Evolutionary conservation across 1,284 basidiomycete species (phyloP).

Genomic region (Austropuccinia psidii): DNA sequence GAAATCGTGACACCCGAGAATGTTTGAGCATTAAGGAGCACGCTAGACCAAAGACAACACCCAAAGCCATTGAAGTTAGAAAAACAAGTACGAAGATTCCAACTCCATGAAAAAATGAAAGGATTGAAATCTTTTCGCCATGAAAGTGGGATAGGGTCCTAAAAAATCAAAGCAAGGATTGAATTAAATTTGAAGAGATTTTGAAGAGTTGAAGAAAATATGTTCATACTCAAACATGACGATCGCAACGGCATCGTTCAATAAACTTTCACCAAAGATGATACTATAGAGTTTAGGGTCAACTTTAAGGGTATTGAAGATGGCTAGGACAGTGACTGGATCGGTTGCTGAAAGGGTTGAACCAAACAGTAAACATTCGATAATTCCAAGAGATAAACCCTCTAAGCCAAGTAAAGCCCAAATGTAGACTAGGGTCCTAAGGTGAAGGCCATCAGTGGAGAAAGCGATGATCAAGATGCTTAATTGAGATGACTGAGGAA

Average conservation of each 20-base stretch:
- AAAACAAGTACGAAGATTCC: slow-evolving; percentile 96
- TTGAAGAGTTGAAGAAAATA: background rate
- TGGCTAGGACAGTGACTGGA: slow-evolving; percentile 94
- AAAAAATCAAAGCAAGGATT: slow-evolving; percentile 3
- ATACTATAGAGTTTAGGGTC: slow-evolving; percentile 96
- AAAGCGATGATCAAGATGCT: background rate
- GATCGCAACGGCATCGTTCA: slow-evolving; percentile 99
- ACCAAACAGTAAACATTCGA: slow-evolving; percentile 93
- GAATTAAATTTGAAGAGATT: too few species aligned
- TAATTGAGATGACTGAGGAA: slow-evolving; percentile 46
- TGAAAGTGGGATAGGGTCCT: slow-evolving; percentile 89
- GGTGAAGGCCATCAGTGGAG: background rate
- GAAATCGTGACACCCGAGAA: slow-evolving; percentile 75
- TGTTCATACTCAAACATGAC: slow-evolving; percentile 96
- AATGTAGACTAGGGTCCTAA: slow-evolving; percentile 85
- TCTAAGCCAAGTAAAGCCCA: slow-evolving; percentile 88
- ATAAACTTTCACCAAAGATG: slow-evolving; percentile 93
- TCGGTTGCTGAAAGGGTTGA: slow-evolving; percentile 96
- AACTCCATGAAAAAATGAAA: slow-evolving; percentile 85
- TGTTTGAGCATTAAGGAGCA: slow-evolving; percentile 93
- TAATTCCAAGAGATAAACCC: slow-evolving; percentile 65
- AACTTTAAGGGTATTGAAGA: slow-evolving; percentile 98
- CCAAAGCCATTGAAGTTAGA: slow-evolving; percentile 84
- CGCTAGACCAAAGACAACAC: slow-evolving; percentile 78
- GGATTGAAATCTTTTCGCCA: slow-evolving; percentile 75